Conservation (phyloP, 768 basidiomycete genomes). For the Boletus huronensis region DNA sequence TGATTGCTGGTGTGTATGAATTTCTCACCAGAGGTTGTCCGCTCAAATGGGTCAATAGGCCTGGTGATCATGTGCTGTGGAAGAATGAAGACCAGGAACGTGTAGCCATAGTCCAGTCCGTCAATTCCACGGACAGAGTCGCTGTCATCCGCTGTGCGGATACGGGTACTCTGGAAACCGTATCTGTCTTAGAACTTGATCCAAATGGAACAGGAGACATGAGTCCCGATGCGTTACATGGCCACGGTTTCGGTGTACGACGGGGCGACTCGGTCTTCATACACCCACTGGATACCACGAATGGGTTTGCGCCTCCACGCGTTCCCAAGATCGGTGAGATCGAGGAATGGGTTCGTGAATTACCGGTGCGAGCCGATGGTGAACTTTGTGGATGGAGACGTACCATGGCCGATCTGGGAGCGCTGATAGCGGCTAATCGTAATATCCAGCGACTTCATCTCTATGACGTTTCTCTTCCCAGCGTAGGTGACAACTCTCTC, state of each 20-base stretch:
- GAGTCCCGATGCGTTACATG: constrained; percentile 39
- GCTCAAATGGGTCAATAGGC: constrained; percentile 47
- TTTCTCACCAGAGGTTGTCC: neutral
- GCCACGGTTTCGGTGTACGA: constrained; percentile 73
- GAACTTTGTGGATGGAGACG: constrained; percentile 68
- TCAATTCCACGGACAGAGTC: constrained; percentile 68
- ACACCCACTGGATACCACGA: constrained; percentile 64
- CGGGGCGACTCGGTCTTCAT: constrained; percentile 85
- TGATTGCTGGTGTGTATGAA: constrained; percentile 70
- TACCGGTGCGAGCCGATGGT: constrained; percentile 44
- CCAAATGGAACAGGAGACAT: constrained; percentile 68
- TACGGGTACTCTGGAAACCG: constrained; percentile 54
- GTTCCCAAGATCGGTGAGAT: constrained; percentile 86
- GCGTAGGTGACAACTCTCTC: constrained; percentile 39
- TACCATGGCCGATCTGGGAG: constrained; percentile 65
- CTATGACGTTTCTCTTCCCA: constrained; percentile 42
- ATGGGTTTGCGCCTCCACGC: constrained; percentile 62
- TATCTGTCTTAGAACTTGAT: constrained; percentile 85
- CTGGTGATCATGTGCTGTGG: constrained; percentile 88
- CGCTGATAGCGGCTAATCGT: constrained; percentile 47
- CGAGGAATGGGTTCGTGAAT: constrained; percentile 73
- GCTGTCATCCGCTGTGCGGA: constrained; percentile 61
- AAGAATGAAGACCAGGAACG: constrained; percentile 66
- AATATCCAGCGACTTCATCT: constrained; percentile 38
- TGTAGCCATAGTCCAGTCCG: constrained; percentile 74